These are phyloP conservation scores for Sideroxylon spinosum DNA, from an alignment of 179 eudicot genomes.

Conservation along the genomic window DNA sequence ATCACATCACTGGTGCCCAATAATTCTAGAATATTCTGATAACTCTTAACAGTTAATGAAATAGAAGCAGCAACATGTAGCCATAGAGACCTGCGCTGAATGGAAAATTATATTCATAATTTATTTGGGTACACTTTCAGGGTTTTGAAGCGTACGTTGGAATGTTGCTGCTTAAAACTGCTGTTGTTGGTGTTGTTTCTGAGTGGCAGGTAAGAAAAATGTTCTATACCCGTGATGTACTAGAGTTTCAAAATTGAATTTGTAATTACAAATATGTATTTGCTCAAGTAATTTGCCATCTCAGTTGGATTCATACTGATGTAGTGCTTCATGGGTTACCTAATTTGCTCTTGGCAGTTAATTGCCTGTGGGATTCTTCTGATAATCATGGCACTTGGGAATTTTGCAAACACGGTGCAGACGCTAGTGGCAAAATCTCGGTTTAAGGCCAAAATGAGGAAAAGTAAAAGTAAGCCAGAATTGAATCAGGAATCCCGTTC, in stretches of 20 bases:
- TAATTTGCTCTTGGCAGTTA: constrained; percentile 29
- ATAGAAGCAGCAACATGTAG: not conserved
- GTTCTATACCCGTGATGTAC: not conserved
- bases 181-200: constrained; percentile 37
- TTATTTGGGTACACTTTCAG: constrained; percentile 23
- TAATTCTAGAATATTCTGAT: too few species aligned
- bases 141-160: constrained; percentile 59
- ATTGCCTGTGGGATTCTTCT: constrained; percentile 42
- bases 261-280: not conserved
- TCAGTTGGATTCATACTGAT: not conserved
- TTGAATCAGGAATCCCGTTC: constrained; percentile 19
- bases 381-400: constrained; percentile 50
- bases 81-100: not conserved
- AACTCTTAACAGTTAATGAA: not conserved
- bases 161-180: constrained; percentile 43
- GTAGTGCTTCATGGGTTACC: not conserved
- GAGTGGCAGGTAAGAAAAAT: constrained; percentile 50
- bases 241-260: not conserved
- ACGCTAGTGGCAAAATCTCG: constrained; percentile 39
- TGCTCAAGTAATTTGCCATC: not conserved
- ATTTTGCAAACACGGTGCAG: constrained; percentile 46
- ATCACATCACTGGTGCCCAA: too few species aligned
- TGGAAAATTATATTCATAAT: not conserved
- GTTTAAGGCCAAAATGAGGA: constrained; percentile 44
- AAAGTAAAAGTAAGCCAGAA: constrained; percentile 29